Base-by-base conservation (phyloP, 1,139 yeast species). In the Saccharomyces hybrid region DNA sequence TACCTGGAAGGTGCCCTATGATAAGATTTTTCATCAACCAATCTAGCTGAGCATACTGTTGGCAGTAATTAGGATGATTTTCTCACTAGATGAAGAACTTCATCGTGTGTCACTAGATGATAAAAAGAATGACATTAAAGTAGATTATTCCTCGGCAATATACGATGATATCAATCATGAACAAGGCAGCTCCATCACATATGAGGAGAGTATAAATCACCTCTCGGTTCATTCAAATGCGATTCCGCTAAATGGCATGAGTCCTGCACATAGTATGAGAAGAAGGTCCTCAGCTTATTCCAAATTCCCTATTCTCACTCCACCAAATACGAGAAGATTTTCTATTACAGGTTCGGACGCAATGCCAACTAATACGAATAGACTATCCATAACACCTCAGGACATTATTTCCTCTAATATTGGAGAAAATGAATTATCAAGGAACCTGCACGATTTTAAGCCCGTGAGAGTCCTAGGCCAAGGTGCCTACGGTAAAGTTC, bases 401-500 rank as follows among this genome's bases (percentile, higher is more conserved):
- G 38, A 42, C 16, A 34, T 46, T 8, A 49, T 27, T 6, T 47
- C 44, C 9, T 38, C 19, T 26, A 50, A 31, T 16, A 53, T 52
- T n/a, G 42, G 31, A 11, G 52, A 51, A 38, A 49, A 41, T 14
- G 52, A 47, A 19, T 19, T 57, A 23, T 54, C 59, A 16, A 61
- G 70, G 60, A 73, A 65, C 59, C 75, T 81, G 1, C 63, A 75
- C 1, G 96, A 90, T 67, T 90, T 90, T 64, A 84, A 80, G 59
- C 87, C 88, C 1, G 72, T 90, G 9, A 86, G 83, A 68, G 95
- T 89, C 0, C 74, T 90, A n/a, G 97, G 97, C 0, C 82, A 84
- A 59, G 97, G 97, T 2, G 90, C 96, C 0, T 90, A 88, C 64
- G 97, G 98, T 5, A 89, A 88, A 67, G 98, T 90, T 2, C 67